Base-by-base conservation (phyloP, 495 filamentous ascomycete species). In the Aspergillus taichungensis region DNA sequence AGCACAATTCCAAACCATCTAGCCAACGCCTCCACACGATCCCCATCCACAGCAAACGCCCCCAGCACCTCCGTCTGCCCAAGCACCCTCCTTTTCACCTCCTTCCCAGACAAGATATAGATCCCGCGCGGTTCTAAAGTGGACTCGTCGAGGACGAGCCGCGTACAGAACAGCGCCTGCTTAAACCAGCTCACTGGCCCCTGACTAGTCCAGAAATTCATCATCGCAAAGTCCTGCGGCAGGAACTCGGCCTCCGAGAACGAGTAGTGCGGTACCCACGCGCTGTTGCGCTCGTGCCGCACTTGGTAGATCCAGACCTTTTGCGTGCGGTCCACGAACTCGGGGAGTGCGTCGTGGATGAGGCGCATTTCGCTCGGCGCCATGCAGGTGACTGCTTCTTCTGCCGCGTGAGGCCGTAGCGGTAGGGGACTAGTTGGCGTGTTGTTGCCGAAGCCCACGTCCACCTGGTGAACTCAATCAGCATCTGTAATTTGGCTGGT, bases 391-490 rank as follows among this genome's bases (percentile, higher is more conserved):
- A 71, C 57, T 13, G 48, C 43, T 3, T 67, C 69, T 10, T 71
- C 64, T 36, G 64, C 56, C 5, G 18, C 18, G 18, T 24, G 18
- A 24, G 18, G 18, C 18, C 18, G 18, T 24, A 85, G 60, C 5
- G 60, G 68, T 41, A 86, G 49, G 12, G 82, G 79, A 10, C 61
- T 50, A 18, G 74, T 76, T 4, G 75, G 71, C 6, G 74, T 72
- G 43, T 76, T 69, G 37, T 66, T 69, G 13, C 86, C 85, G 51
- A 88, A 88, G 7, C 78, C 84, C 8, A 88, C 83, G 53, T 91
- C 86, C 13, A 88, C 72, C 66, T 69, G 36, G 32, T 31, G 13
- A 35, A 34, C 8, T 24, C 18, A 24, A 24, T 24, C 4, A 24
- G 18, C 18, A 24, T 24, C 18, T 24, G 18, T 24, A 24, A 43